These are phyloP conservation scores for Verbascum thapsus DNA, from an alignment of 257 asterid genomes.

Conservation along the genomic window DNA sequence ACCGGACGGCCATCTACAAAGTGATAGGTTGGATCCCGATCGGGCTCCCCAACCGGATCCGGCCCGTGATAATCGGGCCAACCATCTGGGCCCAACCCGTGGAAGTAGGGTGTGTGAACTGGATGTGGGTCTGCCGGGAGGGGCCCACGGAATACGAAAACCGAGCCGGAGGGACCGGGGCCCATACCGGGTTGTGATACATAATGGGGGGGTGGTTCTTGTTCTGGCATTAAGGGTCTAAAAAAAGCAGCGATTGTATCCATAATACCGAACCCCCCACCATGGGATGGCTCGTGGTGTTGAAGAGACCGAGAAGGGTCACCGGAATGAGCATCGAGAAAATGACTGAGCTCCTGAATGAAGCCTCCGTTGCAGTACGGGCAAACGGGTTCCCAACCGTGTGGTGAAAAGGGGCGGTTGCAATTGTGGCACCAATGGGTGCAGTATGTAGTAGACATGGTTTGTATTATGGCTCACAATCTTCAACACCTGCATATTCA, in stretches of 20 bases:
- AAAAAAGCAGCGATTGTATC: slow-evolving; percentile 52
- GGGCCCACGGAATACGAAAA: slow-evolving; percentile 44
- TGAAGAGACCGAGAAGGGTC: slow-evolving; percentile 32
- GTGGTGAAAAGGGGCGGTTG: slow-evolving; percentile 39
- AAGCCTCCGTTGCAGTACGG: slow-evolving; percentile 52
- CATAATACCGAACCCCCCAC: slow-evolving; percentile 25
- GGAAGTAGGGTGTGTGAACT: too few relatives aligned
- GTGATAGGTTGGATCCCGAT: slow-evolving; percentile 36
- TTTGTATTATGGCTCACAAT: background rate
- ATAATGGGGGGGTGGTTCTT: slow-evolving; percentile 44
- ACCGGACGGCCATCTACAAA: slow-evolving; percentile 39
- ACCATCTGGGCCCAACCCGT: too few relatives aligned
- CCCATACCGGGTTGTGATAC: slow-evolving; percentile 51
- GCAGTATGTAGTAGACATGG: slow-evolving; percentile 16
- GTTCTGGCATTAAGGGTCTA: slow-evolving; percentile 56
- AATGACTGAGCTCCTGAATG: slow-evolving; percentile 44
- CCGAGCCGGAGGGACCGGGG: slow-evolving; percentile 36
- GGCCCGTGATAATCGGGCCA: too few relatives aligned
- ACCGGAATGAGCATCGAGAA: slow-evolving; percentile 2
- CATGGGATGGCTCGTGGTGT: background rate
- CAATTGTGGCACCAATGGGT: slow-evolving; percentile 60
- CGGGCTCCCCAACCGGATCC: slow-evolving; percentile 31
- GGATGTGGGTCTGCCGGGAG: too few relatives aligned
- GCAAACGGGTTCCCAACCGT: slow-evolving; percentile 33
- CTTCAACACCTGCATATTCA: background rate